Percentiles rank a stretch among this genome's conserved stretches.
Evolutionary conservation across 2,329 filamentous ascomycete genomes (phyloP).

Genomic region (Pseudogymnoascus sp.): DNA sequence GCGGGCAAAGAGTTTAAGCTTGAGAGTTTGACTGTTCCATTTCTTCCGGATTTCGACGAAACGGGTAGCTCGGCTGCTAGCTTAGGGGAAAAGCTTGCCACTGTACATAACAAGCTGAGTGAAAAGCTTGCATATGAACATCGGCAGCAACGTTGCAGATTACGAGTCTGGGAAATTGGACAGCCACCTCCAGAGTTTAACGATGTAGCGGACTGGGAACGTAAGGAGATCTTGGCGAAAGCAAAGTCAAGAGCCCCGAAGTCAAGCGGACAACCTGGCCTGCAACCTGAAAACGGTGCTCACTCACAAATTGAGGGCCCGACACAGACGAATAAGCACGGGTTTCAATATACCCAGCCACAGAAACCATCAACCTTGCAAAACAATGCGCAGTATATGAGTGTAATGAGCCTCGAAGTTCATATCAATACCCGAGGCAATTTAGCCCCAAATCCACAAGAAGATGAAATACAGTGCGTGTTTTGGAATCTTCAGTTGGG

Average conservation of each 20-base stretch:
- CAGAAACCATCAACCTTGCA: constrained; percentile 65
- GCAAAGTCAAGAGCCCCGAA: constrained; percentile 26
- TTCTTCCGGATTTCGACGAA: constrained; percentile 68
- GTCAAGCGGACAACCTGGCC: constrained; percentile 11
- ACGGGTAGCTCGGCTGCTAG: constrained; percentile 47
- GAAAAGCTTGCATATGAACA: constrained; percentile 42
- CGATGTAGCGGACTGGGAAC: constrained; percentile 65
- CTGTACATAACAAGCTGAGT: constrained; percentile 40
- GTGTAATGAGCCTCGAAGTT: constrained; percentile 85
- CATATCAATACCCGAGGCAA: constrained; percentile 80
- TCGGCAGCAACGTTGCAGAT: constrained; percentile 48
- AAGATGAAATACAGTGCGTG: constrained; percentile 79
- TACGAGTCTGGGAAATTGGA: constrained; percentile 70
- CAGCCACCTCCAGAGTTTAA: constrained; percentile 57
- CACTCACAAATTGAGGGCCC: constrained; percentile 83
- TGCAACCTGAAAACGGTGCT: constrained; percentile 25
- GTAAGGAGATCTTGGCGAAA: constrained; percentile 23
- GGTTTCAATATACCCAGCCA: constrained; percentile 79
- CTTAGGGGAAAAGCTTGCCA: constrained; percentile 42
- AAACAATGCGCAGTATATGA: constrained; percentile 90
- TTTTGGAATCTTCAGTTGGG: constrained; percentile 87
- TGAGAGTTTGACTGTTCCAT: constrained; percentile 65
- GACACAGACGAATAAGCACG: constrained; percentile 72
- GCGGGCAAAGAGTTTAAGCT: constrained; percentile 79
- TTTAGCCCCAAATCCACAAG: constrained; percentile 77